These are phyloP conservation scores for Colletotrichum lini DNA, from an alignment of 2,329 filamentous ascomycete species.

Conservation along the genomic window DNA sequence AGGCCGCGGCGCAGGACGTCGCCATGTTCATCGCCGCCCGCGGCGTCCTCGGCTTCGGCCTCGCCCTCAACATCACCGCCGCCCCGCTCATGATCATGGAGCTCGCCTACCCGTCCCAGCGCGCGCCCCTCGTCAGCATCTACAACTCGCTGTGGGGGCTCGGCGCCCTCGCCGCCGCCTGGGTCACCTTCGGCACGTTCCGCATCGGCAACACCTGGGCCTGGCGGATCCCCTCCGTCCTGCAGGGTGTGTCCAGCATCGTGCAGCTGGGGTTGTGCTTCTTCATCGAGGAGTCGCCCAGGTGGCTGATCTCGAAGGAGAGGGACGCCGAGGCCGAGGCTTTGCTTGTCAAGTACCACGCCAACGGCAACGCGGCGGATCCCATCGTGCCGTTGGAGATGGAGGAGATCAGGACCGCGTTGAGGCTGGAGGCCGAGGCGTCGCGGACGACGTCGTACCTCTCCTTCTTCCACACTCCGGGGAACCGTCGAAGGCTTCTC, in stretches of 20 bases:
- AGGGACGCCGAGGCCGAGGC: constrained; percentile 51
- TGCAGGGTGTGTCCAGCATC: constrained; percentile 32
- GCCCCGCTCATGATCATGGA: constrained; percentile 38
- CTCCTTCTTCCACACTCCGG: constrained; percentile 43
- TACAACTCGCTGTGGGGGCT: constrained; percentile 39
- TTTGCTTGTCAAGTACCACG: constrained; percentile 59
- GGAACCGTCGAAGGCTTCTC: constrained; percentile 57
- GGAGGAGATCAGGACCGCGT: constrained; percentile 40
- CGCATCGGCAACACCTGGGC: constrained; percentile 37
- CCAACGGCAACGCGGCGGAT: constrained; percentile 64
- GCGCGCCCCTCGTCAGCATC: constrained; percentile 31
- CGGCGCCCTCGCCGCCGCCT: constrained; percentile 43
- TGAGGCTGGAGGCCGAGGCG: constrained; percentile 39
- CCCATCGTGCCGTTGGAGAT: constrained; percentile 60
- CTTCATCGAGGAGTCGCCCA: constrained; percentile 50
- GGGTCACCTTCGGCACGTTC: constrained; percentile 43
- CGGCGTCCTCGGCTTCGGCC: constrained; percentile 59
- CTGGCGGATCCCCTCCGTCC: constrained; percentile 34
- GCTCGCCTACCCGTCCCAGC: constrained; percentile 34
- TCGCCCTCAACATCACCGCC: constrained; percentile 48
- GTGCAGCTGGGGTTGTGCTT: constrained; percentile 37
- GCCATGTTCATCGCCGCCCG: constrained; percentile 60
- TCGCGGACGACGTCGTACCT: constrained; percentile 42
- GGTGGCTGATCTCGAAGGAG: constrained; percentile 51
- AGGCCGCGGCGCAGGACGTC: constrained; percentile 59